phyloP scores from a whole-genome alignment of 768 basidiomycete genomes.

The Trametes maxima region DNA sequence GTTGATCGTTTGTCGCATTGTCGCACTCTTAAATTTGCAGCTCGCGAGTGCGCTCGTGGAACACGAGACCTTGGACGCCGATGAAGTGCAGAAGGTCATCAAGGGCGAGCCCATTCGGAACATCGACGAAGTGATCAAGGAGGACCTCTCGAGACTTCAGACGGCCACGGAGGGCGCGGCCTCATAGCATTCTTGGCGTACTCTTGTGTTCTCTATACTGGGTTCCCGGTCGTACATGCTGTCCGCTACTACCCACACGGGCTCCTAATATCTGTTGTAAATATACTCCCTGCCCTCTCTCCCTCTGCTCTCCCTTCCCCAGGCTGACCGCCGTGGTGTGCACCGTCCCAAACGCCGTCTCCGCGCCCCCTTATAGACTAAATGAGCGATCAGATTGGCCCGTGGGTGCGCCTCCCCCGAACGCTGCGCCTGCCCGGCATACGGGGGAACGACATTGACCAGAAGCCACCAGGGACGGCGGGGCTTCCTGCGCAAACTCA shows the following conservation, averaged over 20 bases:
- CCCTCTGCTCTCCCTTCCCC: background rate
- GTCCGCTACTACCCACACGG: slow-evolving; percentile 14
- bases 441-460: background rate
- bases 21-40: slow-evolving; percentile 41
- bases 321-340: background rate
- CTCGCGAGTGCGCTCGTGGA: slow-evolving; percentile 91
- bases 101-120: slow-evolving; percentile 78
- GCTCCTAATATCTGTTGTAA: slow-evolving; percentile 22
- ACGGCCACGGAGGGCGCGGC: slow-evolving; percentile 5
- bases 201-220: background rate
- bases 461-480: background rate
- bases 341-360: background rate
- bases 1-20: slow-evolving; percentile 1
- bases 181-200: slow-evolving; percentile 18
- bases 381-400: background rate
- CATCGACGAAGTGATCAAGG: slow-evolving; percentile 65
- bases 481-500: slow-evolving; percentile 5
- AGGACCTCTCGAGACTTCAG: slow-evolving; percentile 42
- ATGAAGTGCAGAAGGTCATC: slow-evolving; percentile 86
- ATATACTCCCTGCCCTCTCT: slow-evolving; percentile 12
- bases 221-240: slow-evolving; percentile 13
- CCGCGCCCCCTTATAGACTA: background rate
- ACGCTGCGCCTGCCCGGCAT: background rate
- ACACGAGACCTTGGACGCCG: slow-evolving; percentile 87
- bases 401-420: background rate